A percentile compares a stretch with the other conserved stretches of the same genome.
phyloP scores from a whole-genome alignment of 2,329 filamentous ascomycete species.

The Cyanodermella asteris region DNA sequence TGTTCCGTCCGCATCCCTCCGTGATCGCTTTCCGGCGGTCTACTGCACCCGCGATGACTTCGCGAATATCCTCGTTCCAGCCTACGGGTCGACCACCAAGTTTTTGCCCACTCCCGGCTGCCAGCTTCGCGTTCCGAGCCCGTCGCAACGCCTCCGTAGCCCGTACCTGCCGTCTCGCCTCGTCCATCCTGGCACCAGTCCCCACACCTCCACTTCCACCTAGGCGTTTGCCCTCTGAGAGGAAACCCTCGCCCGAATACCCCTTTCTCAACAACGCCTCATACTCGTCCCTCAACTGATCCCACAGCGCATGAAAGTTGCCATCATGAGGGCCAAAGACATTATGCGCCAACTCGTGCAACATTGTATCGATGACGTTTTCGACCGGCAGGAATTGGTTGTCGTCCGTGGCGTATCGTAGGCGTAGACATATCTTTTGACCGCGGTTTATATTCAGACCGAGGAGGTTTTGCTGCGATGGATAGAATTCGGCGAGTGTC shows the following conservation, averaged over 20 bases:
- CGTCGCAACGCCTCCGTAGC: slow-evolving; percentile 51
- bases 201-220: slow-evolving; percentile 46
- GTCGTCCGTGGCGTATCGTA: slow-evolving; percentile 54
- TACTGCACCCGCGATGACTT: slow-evolving; percentile 49
- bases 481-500: slow-evolving; percentile 68
- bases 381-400: slow-evolving; percentile 63
- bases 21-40: slow-evolving; percentile 45
- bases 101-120: slow-evolving; percentile 43
- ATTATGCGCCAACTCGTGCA: slow-evolving; percentile 66
- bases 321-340: slow-evolving; percentile 63
- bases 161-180: slow-evolving; percentile 53
- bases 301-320: slow-evolving; percentile 69
- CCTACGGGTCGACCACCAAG: slow-evolving; percentile 41
- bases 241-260: slow-evolving; percentile 76
- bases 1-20: slow-evolving; percentile 48
- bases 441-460: slow-evolving; percentile 65
- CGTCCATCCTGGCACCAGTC: too few relatives aligned
- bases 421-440: slow-evolving; percentile 57
- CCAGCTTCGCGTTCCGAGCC: too few relatives aligned
- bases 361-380: slow-evolving; percentile 67
- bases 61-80: slow-evolving; percentile 47
- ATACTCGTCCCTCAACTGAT: slow-evolving; percentile 72
- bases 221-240: slow-evolving; percentile 51
- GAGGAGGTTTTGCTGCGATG: slow-evolving; percentile 48
- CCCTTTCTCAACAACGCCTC: slow-evolving; percentile 56